These are phyloP conservation scores for Hymenoscyphus linearis DNA, from an alignment of 2,329 filamentous ascomycete genomes.

Conservation along the genomic window DNA sequence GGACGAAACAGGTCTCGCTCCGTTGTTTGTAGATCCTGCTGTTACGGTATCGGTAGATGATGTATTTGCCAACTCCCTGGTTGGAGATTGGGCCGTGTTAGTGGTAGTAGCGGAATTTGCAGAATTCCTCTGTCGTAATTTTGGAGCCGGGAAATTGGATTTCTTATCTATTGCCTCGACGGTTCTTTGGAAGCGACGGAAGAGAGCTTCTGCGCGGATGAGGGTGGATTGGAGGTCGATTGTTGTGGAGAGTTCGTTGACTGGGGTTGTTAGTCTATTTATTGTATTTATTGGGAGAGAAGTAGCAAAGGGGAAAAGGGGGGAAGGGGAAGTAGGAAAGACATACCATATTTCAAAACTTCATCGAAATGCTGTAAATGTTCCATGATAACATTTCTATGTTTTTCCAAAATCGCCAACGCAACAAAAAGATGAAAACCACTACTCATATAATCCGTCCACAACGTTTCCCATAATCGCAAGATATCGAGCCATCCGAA, in stretches of 20 bases:
- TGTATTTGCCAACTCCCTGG: slow-evolving; percentile 15
- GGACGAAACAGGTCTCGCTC: slow-evolving; percentile 7
- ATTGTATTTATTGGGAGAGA: too few species aligned
- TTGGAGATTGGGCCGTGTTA: not conserved
- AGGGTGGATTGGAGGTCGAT: slow-evolving; percentile 88
- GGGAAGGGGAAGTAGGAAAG: not conserved
- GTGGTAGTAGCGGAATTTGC: too few species aligned
- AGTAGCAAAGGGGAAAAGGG: too few species aligned
- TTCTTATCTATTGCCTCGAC: slow-evolving; percentile 93
- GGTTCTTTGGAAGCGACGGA: slow-evolving; percentile 78
- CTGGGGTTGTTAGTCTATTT: slow-evolving; percentile 42
- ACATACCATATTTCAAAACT: slow-evolving; percentile 87
- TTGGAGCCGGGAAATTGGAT: slow-evolving; percentile 67
- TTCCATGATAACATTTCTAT: slow-evolving; percentile 92
- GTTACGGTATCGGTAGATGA: slow-evolving; percentile 34
- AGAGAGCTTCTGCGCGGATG: slow-evolving; percentile 82
- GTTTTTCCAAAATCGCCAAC: slow-evolving; percentile 89
- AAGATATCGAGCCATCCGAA: slow-evolving; percentile 86
- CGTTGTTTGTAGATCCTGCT: slow-evolving; percentile 23
- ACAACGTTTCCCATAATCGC: slow-evolving; percentile 84
- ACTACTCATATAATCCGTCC: slow-evolving; percentile 86
- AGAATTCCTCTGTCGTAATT: slow-evolving; percentile 30
- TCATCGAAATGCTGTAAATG: slow-evolving; percentile 95
- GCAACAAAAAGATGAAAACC: slow-evolving; percentile 95
- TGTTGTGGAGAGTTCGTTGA: slow-evolving; percentile 90